Evolutionary conservation across 129 eudicot genomes (phyloP), one percentile per base, ranked within the genome.

Genomic region (Flaveria sonorensis): DNA sequence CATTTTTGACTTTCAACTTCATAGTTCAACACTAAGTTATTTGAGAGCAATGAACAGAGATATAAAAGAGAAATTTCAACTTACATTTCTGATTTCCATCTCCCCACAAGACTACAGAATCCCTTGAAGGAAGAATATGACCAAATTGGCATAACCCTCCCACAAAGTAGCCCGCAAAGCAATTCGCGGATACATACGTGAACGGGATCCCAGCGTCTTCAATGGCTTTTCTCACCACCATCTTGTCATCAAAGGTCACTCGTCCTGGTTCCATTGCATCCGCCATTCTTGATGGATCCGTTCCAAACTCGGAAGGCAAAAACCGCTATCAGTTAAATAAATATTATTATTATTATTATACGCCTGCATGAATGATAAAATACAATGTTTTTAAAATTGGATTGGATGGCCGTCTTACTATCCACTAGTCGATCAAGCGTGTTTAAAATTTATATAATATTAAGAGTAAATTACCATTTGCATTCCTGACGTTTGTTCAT

Each of bases 31-130:
- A 30, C 3, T 4, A 30, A 30, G 36, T 30, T 4, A 30, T 30
- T 30, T 0, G 36, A 3, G 4, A 3, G 5, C 1, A 4, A 32
- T 1, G 28, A 1, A 24, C 28, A 24, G 1, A n/a, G n/a, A 28
- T 28, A 32, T 32, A 32, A 1, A 32, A 6, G 7, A 32, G 13
- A 57, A 57, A 2, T 56, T 16, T 2, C 32, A 20, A 46, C 76
- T 1, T 84, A 86, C 94, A 81, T 82, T 86, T 89, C 20, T 82
- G 72, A 59, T 86, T 86, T 39, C 84, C 91, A 32, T 89, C 94
- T 36, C 89, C 90, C 13, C 55, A 32, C 68, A 86, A 13, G 73
- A 61, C 24, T 9, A 89, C 91, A 1, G 81, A 78, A 0, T 89
- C 89, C 70, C 10, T 71, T 0, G 94, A 66, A 50, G 94, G 94